Evolutionary conservation across 2,329 filamentous ascomycete genomes (phyloP).

Genomic region (Aspergillus sp.): DNA sequence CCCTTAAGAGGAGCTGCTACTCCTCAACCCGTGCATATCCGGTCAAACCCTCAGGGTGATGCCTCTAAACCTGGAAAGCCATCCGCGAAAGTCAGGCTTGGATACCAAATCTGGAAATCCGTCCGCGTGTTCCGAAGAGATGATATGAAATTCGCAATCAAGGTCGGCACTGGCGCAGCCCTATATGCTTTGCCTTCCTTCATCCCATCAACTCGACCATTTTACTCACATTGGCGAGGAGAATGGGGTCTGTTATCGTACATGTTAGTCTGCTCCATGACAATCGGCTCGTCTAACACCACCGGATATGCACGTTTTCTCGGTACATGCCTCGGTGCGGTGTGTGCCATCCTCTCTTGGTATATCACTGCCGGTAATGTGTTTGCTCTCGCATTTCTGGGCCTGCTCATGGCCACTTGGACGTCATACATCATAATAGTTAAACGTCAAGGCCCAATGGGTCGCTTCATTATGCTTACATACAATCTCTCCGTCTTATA

Average conservation of each 20-base stretch:
- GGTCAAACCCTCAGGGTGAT: not conserved
- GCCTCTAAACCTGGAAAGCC: slow-evolving; percentile 3
- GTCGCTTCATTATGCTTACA: slow-evolving; percentile 88
- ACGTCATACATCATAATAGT: slow-evolving; percentile 90
- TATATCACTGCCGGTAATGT: slow-evolving; percentile 71
- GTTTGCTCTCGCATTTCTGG: slow-evolving; percentile 72
- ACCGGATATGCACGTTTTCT: slow-evolving; percentile 83
- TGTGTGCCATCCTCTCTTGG: slow-evolving; percentile 76
- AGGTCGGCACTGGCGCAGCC: slow-evolving; percentile 86
- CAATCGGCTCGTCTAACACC: slow-evolving; percentile 91
- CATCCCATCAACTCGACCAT: slow-evolving; percentile 70
- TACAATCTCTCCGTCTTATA: slow-evolving; percentile 96
- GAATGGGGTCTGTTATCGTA: slow-evolving; percentile 97
- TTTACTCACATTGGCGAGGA: slow-evolving; percentile 85
- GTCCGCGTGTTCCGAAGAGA: slow-evolving; percentile 61
- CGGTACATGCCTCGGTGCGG: slow-evolving; percentile 79
- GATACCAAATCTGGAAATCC: slow-evolving; percentile 56
- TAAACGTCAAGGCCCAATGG: slow-evolving; percentile 80
- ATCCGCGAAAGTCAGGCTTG: slow-evolving; percentile 28
- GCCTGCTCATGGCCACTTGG: slow-evolving; percentile 75
- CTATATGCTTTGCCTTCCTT: slow-evolving; percentile 90
- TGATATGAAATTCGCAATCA: slow-evolving; percentile 77
- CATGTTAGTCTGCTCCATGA: slow-evolving; percentile 98
- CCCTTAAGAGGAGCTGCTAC: not conserved
- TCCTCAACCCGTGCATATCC: not conserved